Base-by-base conservation (phyloP, 129 eudicot genomes). In the Flaveria bidentis region DNA sequence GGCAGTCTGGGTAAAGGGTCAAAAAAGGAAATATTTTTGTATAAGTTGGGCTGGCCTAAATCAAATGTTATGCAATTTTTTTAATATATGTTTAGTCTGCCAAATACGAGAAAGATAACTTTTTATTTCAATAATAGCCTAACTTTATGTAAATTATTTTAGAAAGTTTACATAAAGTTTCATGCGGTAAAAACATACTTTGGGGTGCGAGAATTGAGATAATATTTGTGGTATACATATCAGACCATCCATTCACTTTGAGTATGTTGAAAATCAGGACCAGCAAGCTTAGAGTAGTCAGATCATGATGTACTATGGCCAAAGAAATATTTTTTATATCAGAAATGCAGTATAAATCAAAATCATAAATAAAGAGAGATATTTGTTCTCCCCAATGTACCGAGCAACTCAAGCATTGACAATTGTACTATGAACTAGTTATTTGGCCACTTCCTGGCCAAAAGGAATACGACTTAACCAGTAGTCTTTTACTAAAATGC, bases 21-120 rank as follows among this genome's bases (percentile, higher is more conserved):
- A 13, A 25, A 62, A 25, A 5, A 23, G 9, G 16, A 11, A 2
- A 12, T 23, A 11, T 26, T 61, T 61, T 58, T 3, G 65, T 12
- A 60, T 25, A 60, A 60, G 9, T 60, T 60, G 66, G 17, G 66
- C 26, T 23, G 66, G 12, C n/a, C 67, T 39, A 60, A 60, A 23
- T 12, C 41, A 23, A 11, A 9, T 3, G 0, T 60, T 12, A 20
- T 17, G 9, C 10, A 53, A 52, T 1, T 17, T 17, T 53, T 17
- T 53, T n/a, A 53, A 16, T 17, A 53, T 39, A n/a, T 17, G 0
- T 2, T 33, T 64, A 30, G 9, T 33, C 12, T 64, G 23, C 16
- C n/a, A 68, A 39, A 68, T 18, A 68, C 22, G 73, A 22, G 11
- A n/a, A 65, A 39, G 47, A 7, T 49, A 12, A 3, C 16, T 49